Conservation (phyloP, 306 rosid genomes). For the Fragaria iinumae region DNA sequence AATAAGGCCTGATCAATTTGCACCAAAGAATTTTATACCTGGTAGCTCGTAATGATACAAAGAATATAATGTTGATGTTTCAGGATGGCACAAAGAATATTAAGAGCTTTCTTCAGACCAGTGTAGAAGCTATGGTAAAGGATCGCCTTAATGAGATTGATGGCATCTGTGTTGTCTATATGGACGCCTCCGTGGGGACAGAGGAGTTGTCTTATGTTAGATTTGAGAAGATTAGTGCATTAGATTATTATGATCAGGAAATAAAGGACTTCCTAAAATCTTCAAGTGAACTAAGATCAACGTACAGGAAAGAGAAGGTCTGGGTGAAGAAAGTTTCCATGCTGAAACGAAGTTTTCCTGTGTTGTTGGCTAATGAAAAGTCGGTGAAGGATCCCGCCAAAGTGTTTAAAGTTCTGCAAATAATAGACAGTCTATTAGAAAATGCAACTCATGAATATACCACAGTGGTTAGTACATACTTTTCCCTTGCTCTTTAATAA, state of each 20-base stretch:
- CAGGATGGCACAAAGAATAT: not conserved
- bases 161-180: not conserved
- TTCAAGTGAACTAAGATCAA: not conserved
- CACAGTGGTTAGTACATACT: not conserved
- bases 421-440: not conserved
- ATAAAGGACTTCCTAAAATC: not conserved
- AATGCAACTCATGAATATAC: conserved; percentile 6
- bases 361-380: conserved; percentile 3
- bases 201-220: conserved; percentile 1
- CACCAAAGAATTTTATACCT: not conserved
- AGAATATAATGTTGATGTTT: not conserved
- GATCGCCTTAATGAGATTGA: not conserved
- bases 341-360: conserved; percentile 5
- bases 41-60: not conserved
- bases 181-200: not conserved
- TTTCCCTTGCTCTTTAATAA: not conserved
- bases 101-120: not conserved
- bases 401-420: conserved; percentile 6
- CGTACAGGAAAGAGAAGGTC: not conserved
- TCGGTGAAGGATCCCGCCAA: conserved; percentile 3
- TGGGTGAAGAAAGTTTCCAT: conserved; percentile 4
- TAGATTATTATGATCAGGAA: not conserved
- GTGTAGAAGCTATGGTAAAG: not conserved
- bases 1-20: not conserved
- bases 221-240: conserved; percentile 1